These are phyloP conservation scores for Lactifluus pinguis DNA, from an alignment of 768 basidiomycete genomes.

Conservation along the genomic window DNA sequence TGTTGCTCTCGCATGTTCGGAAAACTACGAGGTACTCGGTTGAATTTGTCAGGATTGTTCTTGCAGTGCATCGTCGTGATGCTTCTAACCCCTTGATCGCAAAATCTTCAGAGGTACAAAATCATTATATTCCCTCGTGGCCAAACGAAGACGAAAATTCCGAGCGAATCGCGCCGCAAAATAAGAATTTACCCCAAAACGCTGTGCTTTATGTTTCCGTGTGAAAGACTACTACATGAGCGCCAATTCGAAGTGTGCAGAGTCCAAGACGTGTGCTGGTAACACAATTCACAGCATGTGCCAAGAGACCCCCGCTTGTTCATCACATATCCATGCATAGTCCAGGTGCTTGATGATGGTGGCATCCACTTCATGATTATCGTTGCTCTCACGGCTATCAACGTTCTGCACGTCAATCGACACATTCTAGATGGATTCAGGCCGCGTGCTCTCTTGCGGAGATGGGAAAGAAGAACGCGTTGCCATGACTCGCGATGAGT, in stretches of 20 bases:
- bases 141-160: not conserved
- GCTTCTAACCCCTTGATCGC: not conserved
- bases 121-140: not conserved
- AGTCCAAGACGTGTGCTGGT: not conserved
- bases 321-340: not conserved
- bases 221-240: not conserved
- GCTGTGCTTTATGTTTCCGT: not conserved
- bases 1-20: not conserved
- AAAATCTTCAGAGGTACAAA: not conserved
- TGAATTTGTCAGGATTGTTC: not conserved
- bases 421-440: not conserved
- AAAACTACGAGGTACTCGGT: not conserved
- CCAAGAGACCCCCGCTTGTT: not conserved
- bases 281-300: not conserved
- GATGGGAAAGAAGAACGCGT: slow-evolving; percentile 5
- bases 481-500: slow-evolving; percentile 5
- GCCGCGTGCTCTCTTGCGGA: not conserved
- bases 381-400: not conserved
- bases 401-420: not conserved
- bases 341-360: not conserved
- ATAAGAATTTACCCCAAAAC: not conserved
- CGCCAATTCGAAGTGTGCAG: not conserved
- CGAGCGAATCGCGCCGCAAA: not conserved
- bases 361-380: not conserved
- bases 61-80: not conserved